Evolutionary conservation across 805 yeast species (phyloP).

Genomic region (Zygoascus bituminiphila): DNA sequence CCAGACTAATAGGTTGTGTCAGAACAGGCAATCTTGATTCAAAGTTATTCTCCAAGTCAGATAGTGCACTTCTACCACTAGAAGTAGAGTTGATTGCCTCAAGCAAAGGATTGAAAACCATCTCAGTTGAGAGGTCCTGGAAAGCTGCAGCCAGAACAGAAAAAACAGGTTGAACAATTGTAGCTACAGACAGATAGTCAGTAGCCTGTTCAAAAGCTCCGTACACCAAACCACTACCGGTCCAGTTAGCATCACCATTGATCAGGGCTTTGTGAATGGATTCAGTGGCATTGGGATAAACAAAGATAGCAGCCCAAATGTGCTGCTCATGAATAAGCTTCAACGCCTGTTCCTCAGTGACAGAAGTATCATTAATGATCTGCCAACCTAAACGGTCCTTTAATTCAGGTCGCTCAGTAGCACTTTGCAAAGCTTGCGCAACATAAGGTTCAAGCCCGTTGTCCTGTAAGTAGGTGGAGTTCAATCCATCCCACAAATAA

Average conservation of each 20-base stretch:
- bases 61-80: constrained; percentile 16
- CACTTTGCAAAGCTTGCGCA: constrained; percentile 1
- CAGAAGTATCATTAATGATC: constrained; percentile 18
- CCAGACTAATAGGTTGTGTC: constrained; percentile 31
- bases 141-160: constrained; percentile 31
- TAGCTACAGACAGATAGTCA: constrained; percentile 43
- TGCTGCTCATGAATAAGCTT: constrained; percentile 43
- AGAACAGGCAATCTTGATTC: constrained; percentile 24
- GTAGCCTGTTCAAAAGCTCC: constrained; percentile 54
- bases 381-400: constrained; percentile 24
- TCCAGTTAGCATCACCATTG: constrained; percentile 22
- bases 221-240: constrained; percentile 29
- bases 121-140: constrained; percentile 15
- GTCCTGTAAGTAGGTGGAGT: constrained; percentile 3
- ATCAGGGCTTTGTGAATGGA: constrained; percentile 35
- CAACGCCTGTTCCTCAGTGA: constrained; percentile 34
- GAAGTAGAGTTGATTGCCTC: constrained; percentile 23
- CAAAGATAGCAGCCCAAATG: constrained; percentile 58
- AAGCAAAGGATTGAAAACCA: constrained; percentile 26
- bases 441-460: constrained; percentile 6
- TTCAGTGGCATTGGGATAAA: constrained; percentile 40
- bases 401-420: constrained; percentile 12
- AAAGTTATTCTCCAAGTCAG: constrained; percentile 20
- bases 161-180: constrained; percentile 40
- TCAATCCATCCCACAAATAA: constrained; percentile 30